A percentile compares a stretch with the other conserved stretches of the same genome.
Evolutionary conservation across 1,139 yeast species (phyloP).

Genomic region (Hemisphaericaspora xylanilytica): DNA sequence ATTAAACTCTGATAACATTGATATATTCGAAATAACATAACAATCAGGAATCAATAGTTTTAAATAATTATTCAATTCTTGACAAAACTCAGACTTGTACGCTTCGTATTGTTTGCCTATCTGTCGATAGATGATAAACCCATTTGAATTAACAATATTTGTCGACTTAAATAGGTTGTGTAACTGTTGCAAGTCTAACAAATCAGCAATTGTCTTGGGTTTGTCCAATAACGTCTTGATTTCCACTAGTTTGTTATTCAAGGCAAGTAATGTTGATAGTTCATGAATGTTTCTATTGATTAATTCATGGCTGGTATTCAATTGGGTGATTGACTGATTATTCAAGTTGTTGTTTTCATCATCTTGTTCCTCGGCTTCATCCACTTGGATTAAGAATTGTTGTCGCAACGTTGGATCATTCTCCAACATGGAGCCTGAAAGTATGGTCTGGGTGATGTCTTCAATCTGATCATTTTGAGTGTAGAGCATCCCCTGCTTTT

Average conservation of each 20-base stretch:
- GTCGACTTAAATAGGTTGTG: conserved; percentile 10
- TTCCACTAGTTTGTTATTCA: conserved; percentile 23
- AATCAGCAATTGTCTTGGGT: conserved; percentile 10
- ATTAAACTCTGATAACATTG: conserved; percentile 14
- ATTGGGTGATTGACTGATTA: conserved; percentile 17
- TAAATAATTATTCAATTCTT: conserved; percentile 22
- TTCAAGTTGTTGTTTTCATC: conserved; percentile 8
- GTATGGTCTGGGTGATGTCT: conserved; percentile 1
- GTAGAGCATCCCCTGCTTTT: conserved; percentile 4
- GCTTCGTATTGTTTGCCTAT: conserved; percentile 10
- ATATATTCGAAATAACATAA: conserved; percentile 17
- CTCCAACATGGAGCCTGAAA: conserved; percentile 5
- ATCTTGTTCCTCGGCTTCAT: conserved; percentile 1
- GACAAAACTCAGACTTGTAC: conserved; percentile 10
- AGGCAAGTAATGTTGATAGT: conserved; percentile 24
- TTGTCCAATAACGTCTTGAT: conserved; percentile 16
- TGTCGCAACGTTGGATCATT: conserved; percentile 8
- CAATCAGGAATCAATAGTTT: conserved; percentile 22
- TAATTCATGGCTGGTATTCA: conserved; percentile 19
- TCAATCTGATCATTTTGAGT: conserved; percentile 5
- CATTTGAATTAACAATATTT: conserved; percentile 1
- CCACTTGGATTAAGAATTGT: conserved; percentile 5
- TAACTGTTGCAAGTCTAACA: conserved; percentile 17
- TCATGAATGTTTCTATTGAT: conserved; percentile 16
- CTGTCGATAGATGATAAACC: conserved; percentile 12